Percentiles rank a stretch among this genome's conserved stretches.
phyloP scores from a whole-genome alignment of 805 yeast species.

The Sugiyamaella smithiae region DNA sequence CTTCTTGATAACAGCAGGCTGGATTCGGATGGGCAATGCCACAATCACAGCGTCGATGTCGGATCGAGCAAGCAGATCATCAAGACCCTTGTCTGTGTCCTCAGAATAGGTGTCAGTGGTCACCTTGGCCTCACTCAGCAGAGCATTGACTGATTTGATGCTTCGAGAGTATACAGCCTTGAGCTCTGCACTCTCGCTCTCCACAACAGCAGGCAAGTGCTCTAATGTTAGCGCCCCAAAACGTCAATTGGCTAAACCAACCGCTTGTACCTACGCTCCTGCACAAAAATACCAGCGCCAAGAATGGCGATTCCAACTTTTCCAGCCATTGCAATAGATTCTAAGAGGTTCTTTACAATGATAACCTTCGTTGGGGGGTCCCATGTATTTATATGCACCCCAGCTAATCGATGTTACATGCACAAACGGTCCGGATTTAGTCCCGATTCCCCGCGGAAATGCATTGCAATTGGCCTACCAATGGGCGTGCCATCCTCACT shows the following conservation, averaged over 20 bases:
- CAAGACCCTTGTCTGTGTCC: conserved; percentile 21
- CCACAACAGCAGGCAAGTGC: conserved; percentile 17
- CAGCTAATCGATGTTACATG: neutral
- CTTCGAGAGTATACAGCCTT: conserved; percentile 21
- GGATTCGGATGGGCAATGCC: conserved; percentile 27
- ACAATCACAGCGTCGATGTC: conserved; percentile 29
- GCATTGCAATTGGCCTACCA: too few species aligned
- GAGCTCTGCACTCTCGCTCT: conserved; percentile 11
- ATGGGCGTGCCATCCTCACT: too few species aligned
- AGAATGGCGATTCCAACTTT: conserved; percentile 18
- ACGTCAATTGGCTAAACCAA: neutral
- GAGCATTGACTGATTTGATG: conserved; percentile 16
- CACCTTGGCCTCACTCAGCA: conserved; percentile 12
- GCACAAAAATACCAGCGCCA: conserved; percentile 20
- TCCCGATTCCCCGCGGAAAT: too few species aligned
- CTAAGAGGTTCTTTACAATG: too few species aligned
- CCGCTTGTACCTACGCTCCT: conserved; percentile 12
- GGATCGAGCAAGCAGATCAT: conserved; percentile 21
- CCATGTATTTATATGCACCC: neutral
- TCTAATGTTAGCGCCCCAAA: conserved; percentile 4
- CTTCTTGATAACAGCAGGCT: conserved; percentile 24
- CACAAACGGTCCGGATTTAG: neutral
- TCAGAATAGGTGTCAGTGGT: conserved; percentile 22
- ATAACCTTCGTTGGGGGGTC: neutral
- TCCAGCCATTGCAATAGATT: conserved; percentile 6